Percentiles rank a stretch among this genome's conserved stretches.
Evolutionary conservation across 441 rosid species (phyloP).

Genomic region (Rhodomyrtus psidioides): DNA sequence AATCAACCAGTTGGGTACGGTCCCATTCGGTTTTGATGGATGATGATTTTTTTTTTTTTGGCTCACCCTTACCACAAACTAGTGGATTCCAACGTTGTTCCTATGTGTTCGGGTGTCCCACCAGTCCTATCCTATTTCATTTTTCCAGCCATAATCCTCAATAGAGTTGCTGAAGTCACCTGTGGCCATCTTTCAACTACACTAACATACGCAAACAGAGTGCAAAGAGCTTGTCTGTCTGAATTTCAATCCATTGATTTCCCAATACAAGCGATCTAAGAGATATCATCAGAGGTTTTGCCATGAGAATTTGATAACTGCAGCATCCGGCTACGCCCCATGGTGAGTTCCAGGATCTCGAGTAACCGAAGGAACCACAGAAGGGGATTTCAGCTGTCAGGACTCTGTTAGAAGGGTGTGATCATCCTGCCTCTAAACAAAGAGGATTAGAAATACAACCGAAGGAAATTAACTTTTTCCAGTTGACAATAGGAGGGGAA

Average conservation of each 20-base stretch:
- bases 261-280: not conserved
- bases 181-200: not conserved
- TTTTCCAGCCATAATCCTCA: not conserved
- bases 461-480: not conserved
- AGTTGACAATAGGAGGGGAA: not conserved
- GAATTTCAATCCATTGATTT: not conserved
- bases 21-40: too few species aligned
- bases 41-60: too few species aligned
- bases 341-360: not conserved
- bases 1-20: too few species aligned
- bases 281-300: not conserved
- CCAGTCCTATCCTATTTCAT: not conserved
- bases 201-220: not conserved
- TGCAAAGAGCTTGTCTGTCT: not conserved
- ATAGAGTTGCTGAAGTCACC: not conserved
- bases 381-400: not conserved
- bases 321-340: not conserved
- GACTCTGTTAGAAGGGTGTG: not conserved
- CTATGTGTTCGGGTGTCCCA: not conserved
- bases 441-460: not conserved
- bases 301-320: not conserved
- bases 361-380: not conserved
- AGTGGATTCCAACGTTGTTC: not conserved
- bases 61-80: too few species aligned
- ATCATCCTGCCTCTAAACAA: not conserved